Conservation (phyloP, 208 protist species). For the Acanthamoeba castellanii region DNA sequence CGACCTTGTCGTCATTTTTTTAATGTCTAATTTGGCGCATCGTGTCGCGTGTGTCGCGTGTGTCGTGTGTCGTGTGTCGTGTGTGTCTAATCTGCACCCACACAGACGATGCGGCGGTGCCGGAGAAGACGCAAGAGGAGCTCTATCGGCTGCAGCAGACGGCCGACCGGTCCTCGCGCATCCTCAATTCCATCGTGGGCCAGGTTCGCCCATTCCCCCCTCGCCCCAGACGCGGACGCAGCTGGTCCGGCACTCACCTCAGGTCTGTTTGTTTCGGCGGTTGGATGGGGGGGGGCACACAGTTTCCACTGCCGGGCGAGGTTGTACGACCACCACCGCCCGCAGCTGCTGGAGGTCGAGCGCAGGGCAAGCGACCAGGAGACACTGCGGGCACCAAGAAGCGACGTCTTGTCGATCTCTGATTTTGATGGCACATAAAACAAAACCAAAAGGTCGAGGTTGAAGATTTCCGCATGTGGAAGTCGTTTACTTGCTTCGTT, state of each 20-base stretch:
- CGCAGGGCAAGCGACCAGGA: neutral
- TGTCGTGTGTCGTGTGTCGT: no score
- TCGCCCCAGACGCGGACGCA: neutral
- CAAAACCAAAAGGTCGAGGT: no score
- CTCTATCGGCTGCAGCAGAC: conserved; percentile 11
- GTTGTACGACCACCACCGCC: neutral
- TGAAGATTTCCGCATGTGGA: no score
- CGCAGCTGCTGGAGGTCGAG: neutral
- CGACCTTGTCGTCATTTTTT: neutral
- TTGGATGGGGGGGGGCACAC: no score
- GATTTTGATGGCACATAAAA: neutral
- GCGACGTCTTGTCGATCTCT: conserved; percentile 9
- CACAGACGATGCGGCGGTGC: neutral
- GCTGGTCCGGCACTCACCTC: neutral
- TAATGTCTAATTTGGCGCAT: no score
- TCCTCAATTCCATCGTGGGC: conserved; percentile 67
- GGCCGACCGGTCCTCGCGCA: conserved; percentile 9
- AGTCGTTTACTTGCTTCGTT: neutral
- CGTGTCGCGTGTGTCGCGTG: no score
- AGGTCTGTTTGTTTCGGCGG: neutral
- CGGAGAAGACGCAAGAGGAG: conserved; percentile 62
- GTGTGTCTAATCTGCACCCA: no score
- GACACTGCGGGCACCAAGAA: neutral
- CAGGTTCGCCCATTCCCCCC: neutral
- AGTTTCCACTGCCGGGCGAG: conserved; percentile 51